phyloP scores from a whole-genome alignment of 2,329 filamentous ascomycete genomes.

The Botrytis byssoidea region DNA sequence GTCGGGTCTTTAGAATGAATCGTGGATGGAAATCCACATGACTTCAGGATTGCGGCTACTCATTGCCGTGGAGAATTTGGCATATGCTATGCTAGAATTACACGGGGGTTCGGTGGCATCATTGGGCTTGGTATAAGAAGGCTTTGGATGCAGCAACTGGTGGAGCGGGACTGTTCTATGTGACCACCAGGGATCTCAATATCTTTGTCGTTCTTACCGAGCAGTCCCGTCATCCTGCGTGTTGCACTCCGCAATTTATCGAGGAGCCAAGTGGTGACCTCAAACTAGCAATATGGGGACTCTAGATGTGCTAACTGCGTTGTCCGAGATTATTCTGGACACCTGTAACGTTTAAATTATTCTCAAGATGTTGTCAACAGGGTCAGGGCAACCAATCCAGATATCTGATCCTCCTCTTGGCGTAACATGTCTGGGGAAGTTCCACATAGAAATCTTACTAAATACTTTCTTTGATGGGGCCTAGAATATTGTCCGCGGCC shows the following conservation, averaged over 20 bases:
- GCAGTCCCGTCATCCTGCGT: too few relatives aligned
- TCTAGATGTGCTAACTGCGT: not conserved
- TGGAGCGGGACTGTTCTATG: not conserved
- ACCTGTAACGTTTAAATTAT: not conserved
- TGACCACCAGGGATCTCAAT: not conserved
- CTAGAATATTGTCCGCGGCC: not conserved
- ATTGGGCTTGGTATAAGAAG: not conserved
- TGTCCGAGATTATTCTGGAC: not conserved
- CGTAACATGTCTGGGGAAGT: not conserved
- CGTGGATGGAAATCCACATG: too few relatives aligned
- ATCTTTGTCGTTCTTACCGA: not conserved
- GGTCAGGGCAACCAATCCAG: not conserved
- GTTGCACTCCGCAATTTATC: not conserved
- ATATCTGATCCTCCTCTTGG: not conserved
- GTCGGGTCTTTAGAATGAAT: not conserved
- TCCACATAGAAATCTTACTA: not conserved
- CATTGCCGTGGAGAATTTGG: not conserved
- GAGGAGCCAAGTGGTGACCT: not conserved
- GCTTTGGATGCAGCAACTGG: not conserved
- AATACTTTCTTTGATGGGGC: not conserved
- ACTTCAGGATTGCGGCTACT: not conserved
- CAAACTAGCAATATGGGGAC: not conserved
- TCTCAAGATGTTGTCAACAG: not conserved
- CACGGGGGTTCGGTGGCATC: not conserved
- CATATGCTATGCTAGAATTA: not conserved